phyloP scores from a whole-genome alignment of 192 early-diverging fungal species.

The Helicostylum pulchrum region DNA sequence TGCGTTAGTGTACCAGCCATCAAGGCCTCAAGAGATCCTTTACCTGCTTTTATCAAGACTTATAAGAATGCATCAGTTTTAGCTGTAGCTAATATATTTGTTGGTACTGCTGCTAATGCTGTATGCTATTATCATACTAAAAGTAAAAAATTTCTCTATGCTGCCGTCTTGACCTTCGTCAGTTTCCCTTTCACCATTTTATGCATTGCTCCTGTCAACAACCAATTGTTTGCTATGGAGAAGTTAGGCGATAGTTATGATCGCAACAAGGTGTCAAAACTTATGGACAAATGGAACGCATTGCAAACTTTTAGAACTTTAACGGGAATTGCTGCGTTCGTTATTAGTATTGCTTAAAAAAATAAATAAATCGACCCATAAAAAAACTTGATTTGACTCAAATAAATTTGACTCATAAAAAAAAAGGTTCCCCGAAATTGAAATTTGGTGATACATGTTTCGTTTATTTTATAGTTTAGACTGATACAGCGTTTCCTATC shows the following conservation, averaged over 20 bases:
- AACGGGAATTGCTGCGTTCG: slow-evolving; percentile 8
- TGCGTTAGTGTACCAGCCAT: slow-evolving; percentile 7
- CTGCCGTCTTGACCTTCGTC: slow-evolving; percentile 1
- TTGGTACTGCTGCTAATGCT: slow-evolving; percentile 4
- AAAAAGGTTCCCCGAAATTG: too few relatives aligned
- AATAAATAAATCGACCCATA: background rate
- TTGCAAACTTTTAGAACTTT: slow-evolving; percentile 14
- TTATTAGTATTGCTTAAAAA: slow-evolving; percentile 6
- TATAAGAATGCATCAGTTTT: slow-evolving; percentile 1
- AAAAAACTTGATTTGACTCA: too few relatives aligned
- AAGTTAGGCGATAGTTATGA: slow-evolving; percentile 5
- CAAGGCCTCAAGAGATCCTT: slow-evolving; percentile 1
- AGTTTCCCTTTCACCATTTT: slow-evolving; percentile 5
- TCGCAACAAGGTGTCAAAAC: background rate
- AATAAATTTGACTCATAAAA: too few relatives aligned
- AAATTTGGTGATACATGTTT: too few relatives aligned
- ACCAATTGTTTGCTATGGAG: slow-evolving; percentile 12
- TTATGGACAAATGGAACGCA: background rate
- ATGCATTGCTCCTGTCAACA: slow-evolving; percentile 12
- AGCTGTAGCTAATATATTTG: background rate
- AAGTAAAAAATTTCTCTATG: background rate
- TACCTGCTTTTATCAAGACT: slow-evolving; percentile 2
- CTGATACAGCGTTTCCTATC: too few relatives aligned
- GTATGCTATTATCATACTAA: slow-evolving; percentile 8
- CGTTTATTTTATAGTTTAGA: too few relatives aligned